Base-by-base conservation (phyloP, 1,284 basidiomycete genomes). In the Rhodotorula sp. region DNA sequence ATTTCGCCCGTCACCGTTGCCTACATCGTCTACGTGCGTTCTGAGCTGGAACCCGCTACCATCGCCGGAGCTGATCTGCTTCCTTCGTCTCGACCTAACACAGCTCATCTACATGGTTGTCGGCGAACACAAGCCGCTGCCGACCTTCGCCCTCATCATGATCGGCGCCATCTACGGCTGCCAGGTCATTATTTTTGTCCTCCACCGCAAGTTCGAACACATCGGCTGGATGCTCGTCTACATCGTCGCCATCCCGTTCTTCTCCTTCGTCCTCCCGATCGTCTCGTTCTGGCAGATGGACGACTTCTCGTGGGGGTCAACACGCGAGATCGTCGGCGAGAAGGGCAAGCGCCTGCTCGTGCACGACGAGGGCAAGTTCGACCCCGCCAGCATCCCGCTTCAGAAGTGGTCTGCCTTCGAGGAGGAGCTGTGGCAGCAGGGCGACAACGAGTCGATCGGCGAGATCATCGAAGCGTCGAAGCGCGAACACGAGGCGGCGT, bases 201-300 rank as follows among this genome's bases (percentile, higher is more conserved):
- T 99, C 77, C 96, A 96, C 80, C 88, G 95, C 74, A 94, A 97
- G 81, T 99, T 97, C 82, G 97, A 98, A 91, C 86, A 98, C 64
- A 87, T 97, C 44, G 92, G 92, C 4, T 96, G 93, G 93, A 96
- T 97, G 92, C 78, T 95, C 54, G 65, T 97, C 82, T 97, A 96
- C 82, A 90, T 97, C 79, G 80, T 93, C 28, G 94, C 92, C 62
- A 92, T 95, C 73, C 92, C 92, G 6, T 86, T 87, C 59, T 94
- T 93, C 84, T 94, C 94, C 28, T 89, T 99, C 83, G 86, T 94
- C 81, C 85, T 98, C 51, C 95, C 94, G 1, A 82, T 97, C 28
- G 97, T 97, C 81, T 95, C 95, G 2, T 98, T 98, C 88, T 99
- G 94, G 95, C 88, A 86, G 76, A 98, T 98, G 94, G 95, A 98